Conservation (phyloP, 257 asterid genomes). For the Gentiana dahurica region DNA sequence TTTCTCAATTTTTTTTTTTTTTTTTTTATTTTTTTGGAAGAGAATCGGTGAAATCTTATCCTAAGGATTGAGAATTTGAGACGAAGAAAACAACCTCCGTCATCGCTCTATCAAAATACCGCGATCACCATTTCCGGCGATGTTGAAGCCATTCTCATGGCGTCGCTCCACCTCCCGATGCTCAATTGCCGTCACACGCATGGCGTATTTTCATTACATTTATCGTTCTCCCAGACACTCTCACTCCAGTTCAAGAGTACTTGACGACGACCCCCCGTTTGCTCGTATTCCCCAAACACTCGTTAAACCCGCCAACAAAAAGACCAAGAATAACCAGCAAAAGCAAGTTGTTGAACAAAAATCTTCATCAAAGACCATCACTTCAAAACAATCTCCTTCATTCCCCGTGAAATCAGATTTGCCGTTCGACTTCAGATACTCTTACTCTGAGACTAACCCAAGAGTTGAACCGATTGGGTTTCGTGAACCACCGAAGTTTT, state of each 20-base stretch:
- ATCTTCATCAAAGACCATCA: conserved; percentile 1
- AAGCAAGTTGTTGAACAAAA: conserved; percentile 7
- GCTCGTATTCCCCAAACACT: conserved; percentile 20
- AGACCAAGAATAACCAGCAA: conserved; percentile 7
- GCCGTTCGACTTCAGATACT: conserved; percentile 77
- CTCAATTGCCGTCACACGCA: not conserved
- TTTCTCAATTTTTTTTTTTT: no score
- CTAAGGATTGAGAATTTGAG: no score
- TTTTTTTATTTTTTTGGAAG: no score
- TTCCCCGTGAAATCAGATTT: conserved; percentile 34
- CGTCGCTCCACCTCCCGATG: conserved; percentile 21
- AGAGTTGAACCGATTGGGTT: conserved; percentile 59
- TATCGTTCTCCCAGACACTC: conserved; percentile 20
- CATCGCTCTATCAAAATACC: no score
- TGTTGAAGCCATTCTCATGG: conserved; percentile 40
- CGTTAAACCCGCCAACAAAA: conserved; percentile 6
- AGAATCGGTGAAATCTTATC: no score
- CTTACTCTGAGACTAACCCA: conserved; percentile 66
- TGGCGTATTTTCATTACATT: conserved; percentile 4
- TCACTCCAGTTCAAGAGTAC: conserved; percentile 12
- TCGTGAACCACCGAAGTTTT: conserved; percentile 64
- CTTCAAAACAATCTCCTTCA: conserved; percentile 1
- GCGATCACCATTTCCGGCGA: conserved; percentile 3
- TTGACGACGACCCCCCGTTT: conserved; percentile 60
- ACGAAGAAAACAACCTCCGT: no score